A percentile compares a stretch with the other conserved stretches of the same genome.
Evolutionary conservation across 2,329 filamentous ascomycete genomes (phyloP).

Genomic region (Pseudocercospora crystallina): DNA sequence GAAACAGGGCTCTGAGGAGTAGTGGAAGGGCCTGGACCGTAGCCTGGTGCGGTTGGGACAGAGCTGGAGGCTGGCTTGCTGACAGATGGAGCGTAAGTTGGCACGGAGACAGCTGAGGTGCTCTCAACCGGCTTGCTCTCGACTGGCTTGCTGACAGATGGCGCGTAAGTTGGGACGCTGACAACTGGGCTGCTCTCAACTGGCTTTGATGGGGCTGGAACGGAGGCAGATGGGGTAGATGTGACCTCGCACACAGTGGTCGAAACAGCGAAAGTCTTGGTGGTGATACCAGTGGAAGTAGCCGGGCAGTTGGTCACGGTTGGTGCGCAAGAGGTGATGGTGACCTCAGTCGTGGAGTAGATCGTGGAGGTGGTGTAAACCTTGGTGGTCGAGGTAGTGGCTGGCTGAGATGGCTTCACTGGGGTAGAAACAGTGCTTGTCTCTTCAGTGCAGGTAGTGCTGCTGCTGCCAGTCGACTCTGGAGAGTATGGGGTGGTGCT

Average conservation of each 20-base stretch:
- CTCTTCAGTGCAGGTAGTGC: background rate
- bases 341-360: conserved; percentile 33
- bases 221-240: background rate
- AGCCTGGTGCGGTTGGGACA: background rate
- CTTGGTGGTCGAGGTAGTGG: conserved; percentile 13
- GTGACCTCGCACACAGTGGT: conserved; percentile 11
- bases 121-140: conserved; percentile 1
- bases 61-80: too few species aligned
- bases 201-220: background rate
- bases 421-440: conserved; percentile 2
- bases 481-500: too few species aligned
- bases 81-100: background rate
- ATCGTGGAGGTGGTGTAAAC: conserved; percentile 21
- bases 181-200: background rate
- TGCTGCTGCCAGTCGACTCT: conserved; percentile 1
- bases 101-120: background rate
- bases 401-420: conserved; percentile 3
- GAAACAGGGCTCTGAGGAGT: conserved; percentile 7
- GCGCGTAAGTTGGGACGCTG: background rate
- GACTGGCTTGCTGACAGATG: background rate
- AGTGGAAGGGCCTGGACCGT: conserved; percentile 1
- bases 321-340: conserved; percentile 40
- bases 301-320: conserved; percentile 39
- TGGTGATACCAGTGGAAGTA: conserved; percentile 10
- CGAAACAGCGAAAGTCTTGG: conserved; percentile 13